Evolutionary conservation across 805 yeast species (phyloP), one percentile per base, ranked within the genome.

Genomic region (Yarrowia sp.): DNA sequence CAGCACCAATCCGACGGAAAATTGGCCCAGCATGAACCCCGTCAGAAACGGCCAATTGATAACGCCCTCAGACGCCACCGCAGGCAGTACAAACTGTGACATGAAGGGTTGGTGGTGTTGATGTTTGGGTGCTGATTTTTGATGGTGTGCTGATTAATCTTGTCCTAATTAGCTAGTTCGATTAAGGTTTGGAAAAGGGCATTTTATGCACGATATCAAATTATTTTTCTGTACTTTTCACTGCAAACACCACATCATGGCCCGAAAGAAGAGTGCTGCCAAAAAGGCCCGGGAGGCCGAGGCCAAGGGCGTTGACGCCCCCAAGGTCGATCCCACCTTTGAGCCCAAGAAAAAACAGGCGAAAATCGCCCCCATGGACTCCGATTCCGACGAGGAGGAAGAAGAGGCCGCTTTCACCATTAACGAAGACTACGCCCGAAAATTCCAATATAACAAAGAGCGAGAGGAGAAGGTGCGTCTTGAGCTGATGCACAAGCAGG

Each of bases 231-330:
- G 15, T 26, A 14, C 10, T 16, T 56, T 32, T n/a, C 26, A 38
- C 48, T 22, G 36, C 16, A 40, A 38, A 19, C 22, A 41, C 41
- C 22, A 43, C 65, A 63, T 15, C 43, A 90, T 90, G 97, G 88
- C 95, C 52, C 88, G 96, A 86, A 91, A 90, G 87, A 90, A 90
- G 83, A 89, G 94, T 32, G 92, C 93, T 49, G 82, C 92, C 69
- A 89, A 88, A 75, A 88, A 80, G 75, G 93, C 93, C 11, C 82
- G 80, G 75, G 87, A 83, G 70, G 83, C 55, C 32, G 67, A 49
- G n/a, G 12, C 56, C 48, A 48, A 36, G 56, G 56, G 48, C 3
- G 66, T 16, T 0, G 53, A 41, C n/a, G 46, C 56, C 26, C 41
- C 56, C 56, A 15, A 15, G 19, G 56, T 22, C 26, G 56, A 36